Evolutionary conservation across 495 filamentous ascomycete species (phyloP).

Genomic region (Penicillium canescens): DNA sequence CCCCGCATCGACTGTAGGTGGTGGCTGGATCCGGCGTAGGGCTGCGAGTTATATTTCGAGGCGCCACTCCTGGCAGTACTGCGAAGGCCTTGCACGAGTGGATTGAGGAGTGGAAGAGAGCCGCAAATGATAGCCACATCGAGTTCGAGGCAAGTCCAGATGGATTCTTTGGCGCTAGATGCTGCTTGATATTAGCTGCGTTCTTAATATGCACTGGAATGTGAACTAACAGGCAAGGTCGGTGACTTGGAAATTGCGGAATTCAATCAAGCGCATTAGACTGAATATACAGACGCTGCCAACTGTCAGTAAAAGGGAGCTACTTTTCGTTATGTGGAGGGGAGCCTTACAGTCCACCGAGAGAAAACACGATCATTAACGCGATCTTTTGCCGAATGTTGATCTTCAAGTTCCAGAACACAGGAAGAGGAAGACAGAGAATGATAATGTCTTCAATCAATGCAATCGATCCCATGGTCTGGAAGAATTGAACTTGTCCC

Average conservation of each 20-base stretch:
- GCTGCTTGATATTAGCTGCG: too few relatives aligned
- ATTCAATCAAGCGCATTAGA: conserved; percentile 21
- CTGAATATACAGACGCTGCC: conserved; percentile 27
- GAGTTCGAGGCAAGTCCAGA: too few relatives aligned
- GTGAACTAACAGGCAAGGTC: conserved; percentile 9
- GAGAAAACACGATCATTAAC: conserved; percentile 4
- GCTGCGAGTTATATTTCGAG: too few relatives aligned
- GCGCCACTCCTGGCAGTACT: too few relatives aligned
- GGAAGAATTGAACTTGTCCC: conserved; percentile 14
- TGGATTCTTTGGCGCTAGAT: too few relatives aligned
- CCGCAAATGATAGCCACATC: too few relatives aligned
- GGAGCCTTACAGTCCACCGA: not conserved
- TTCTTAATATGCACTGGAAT: too few relatives aligned
- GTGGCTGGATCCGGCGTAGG: too few relatives aligned
- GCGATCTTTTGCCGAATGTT: conserved; percentile 25
- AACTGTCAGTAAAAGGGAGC: not conserved
- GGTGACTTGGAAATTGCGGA: conserved; percentile 16
- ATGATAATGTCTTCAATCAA: conserved; percentile 36
- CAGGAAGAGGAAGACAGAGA: conserved; percentile 34
- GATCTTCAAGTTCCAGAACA: conserved; percentile 25
- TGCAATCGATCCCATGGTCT: conserved; percentile 19
- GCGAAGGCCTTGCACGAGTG: too few relatives aligned
- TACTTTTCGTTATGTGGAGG: not conserved
- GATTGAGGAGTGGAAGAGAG: too few relatives aligned
- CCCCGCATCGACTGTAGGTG: too few relatives aligned